These are phyloP conservation scores for Davidsoniella australis DNA, from an alignment of 2,329 filamentous ascomycete genomes.

Conservation along the genomic window DNA sequence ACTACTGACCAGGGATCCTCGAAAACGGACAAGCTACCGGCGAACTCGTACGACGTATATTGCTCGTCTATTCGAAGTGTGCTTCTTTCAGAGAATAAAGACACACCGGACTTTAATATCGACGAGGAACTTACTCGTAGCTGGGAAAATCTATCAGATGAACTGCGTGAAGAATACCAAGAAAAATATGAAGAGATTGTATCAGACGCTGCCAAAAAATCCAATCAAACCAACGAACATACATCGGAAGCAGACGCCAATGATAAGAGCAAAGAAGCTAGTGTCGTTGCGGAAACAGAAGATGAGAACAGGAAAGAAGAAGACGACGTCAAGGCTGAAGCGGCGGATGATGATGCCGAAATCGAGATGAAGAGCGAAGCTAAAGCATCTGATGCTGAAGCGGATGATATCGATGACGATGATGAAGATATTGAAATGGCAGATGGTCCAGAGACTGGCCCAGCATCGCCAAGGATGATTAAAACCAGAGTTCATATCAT, in stretches of 20 bases:
- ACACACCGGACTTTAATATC: constrained; percentile 21
- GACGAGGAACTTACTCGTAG: constrained; percentile 38
- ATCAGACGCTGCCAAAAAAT: constrained; percentile 20
- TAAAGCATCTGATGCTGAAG: constrained; percentile 7
- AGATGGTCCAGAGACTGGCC: constrained; percentile 7
- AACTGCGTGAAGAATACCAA: constrained; percentile 32
- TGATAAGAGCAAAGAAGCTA: constrained; percentile 3
- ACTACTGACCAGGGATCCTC: constrained; percentile 18
- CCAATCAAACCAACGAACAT: constrained; percentile 9
- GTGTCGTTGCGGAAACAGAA: constrained; percentile 5
- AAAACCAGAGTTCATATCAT: neutral
- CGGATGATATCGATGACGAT: constrained; percentile 3
- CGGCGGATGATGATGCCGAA: constrained; percentile 2
- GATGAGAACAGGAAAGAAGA: neutral
- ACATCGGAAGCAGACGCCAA: constrained; percentile 2
- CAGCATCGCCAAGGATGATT: constrained; percentile 7
- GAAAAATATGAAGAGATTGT: constrained; percentile 24
- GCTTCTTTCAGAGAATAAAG: constrained; percentile 28
- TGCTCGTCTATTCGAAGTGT: constrained; percentile 31
- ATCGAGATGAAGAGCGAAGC: constrained; percentile 3
- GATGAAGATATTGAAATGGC: constrained; percentile 11
- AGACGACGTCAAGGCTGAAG: constrained; percentile 1
- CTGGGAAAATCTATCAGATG: constrained; percentile 36
- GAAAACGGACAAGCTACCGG: constrained; percentile 19
- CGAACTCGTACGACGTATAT: constrained; percentile 37